These are phyloP conservation scores for Arbutus unedo DNA, from an alignment of 148 eudicot genomes.

Conservation along the genomic window DNA sequence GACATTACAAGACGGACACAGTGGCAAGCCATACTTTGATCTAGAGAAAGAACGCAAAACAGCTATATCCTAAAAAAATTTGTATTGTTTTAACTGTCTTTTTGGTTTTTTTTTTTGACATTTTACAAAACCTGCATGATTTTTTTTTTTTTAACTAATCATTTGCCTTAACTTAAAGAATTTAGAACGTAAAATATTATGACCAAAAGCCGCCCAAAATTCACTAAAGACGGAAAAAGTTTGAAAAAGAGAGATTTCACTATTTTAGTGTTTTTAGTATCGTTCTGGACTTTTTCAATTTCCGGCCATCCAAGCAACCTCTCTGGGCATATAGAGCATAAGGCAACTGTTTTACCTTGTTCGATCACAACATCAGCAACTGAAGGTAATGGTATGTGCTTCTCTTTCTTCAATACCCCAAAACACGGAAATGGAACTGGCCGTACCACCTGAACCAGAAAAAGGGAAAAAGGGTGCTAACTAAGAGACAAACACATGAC, in stretches of 20 bases:
- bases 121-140: too few relatives aligned
- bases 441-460: constrained; percentile 50
- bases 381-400: constrained; percentile 67
- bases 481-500: background rate
- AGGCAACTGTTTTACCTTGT: constrained; percentile 54
- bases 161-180: too few relatives aligned
- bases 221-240: too few relatives aligned
- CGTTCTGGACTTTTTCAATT: too few relatives aligned
- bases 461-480: constrained; percentile 11
- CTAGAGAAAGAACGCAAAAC: background rate
- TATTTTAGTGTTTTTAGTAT: too few relatives aligned
- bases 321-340: background rate
- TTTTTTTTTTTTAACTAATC: too few relatives aligned
- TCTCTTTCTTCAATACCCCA: constrained; percentile 80
- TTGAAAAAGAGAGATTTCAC: too few relatives aligned
- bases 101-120: too few relatives aligned
- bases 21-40: background rate
- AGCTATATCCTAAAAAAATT: background rate
- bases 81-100: too few relatives aligned
- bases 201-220: too few relatives aligned
- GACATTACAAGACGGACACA: background rate
- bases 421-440: constrained; percentile 82
- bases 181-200: too few relatives aligned
- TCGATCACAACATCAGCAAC: constrained; percentile 82
- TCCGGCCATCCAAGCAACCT: background rate